These are phyloP conservation scores for Solanum aculeatissimum DNA, from an alignment of 305 asterid species.

Conservation along the genomic window DNA sequence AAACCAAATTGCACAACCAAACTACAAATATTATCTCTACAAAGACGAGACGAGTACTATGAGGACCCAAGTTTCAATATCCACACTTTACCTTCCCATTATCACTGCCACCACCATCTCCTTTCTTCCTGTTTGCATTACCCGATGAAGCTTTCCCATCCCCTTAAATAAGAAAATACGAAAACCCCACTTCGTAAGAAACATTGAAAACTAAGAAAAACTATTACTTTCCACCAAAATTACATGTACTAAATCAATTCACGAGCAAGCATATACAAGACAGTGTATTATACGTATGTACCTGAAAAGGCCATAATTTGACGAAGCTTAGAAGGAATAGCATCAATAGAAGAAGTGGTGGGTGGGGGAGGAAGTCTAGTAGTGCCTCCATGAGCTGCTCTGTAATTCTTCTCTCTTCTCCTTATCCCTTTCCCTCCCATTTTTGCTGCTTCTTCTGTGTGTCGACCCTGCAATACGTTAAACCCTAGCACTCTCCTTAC, in stretches of 20 bases:
- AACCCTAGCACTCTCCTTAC: constrained; percentile 4
- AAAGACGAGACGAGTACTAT: neutral
- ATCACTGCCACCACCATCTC: constrained; percentile 5
- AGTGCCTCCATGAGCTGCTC: constrained; percentile 70
- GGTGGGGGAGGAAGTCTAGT: constrained; percentile 89
- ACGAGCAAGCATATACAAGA: neutral
- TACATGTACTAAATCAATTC: neutral
- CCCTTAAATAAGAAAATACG: constrained; percentile 6
- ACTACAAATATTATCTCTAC: neutral
- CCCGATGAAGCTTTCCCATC: constrained; percentile 9
- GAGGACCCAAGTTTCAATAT: neutral
- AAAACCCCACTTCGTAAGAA: neutral
- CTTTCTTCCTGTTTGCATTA: constrained; percentile 13
- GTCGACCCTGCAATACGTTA: neutral
- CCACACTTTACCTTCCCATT: constrained; percentile 25
- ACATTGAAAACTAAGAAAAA: neutral
- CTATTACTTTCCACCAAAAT: neutral
- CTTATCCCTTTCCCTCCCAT: constrained; percentile 82
- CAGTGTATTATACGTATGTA: neutral
- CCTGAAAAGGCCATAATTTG: constrained; percentile 54
- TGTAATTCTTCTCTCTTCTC: constrained; percentile 80
- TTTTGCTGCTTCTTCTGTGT: neutral
- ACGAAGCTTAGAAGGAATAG: constrained; percentile 75
- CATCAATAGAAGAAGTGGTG: constrained; percentile 45
- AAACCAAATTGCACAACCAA: neutral